Percentiles rank a stretch among this genome's conserved stretches.
Evolutionary conservation across 2,329 filamentous ascomycete species (phyloP).

Genomic region (Colletotrichum tanaceti): DNA sequence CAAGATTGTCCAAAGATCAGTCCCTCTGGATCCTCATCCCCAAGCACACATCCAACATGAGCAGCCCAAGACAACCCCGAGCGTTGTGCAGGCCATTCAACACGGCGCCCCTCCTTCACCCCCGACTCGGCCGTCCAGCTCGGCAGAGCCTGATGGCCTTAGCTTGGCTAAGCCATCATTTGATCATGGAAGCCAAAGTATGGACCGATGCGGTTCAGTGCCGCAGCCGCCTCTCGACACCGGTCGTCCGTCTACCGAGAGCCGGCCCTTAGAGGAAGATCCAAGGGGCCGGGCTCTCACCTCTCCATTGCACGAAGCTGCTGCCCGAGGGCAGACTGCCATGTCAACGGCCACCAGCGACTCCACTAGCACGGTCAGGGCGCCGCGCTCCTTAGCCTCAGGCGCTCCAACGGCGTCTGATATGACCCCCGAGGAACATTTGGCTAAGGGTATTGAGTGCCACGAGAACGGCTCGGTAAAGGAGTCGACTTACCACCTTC

Average conservation of each 20-base stretch:
- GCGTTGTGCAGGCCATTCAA: conserved; percentile 57
- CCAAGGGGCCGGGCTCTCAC: conserved; percentile 59
- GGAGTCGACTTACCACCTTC: conserved; percentile 95
- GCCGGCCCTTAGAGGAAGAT: conserved; percentile 61
- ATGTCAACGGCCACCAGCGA: conserved; percentile 64
- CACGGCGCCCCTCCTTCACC: conserved; percentile 69
- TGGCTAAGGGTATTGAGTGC: conserved; percentile 88
- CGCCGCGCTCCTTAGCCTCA: conserved; percentile 56
- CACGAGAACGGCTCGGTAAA: conserved; percentile 89
- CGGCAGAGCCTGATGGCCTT: conserved; percentile 58
- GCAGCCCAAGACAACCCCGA: conserved; percentile 58
- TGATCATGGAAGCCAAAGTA: conserved; percentile 63
- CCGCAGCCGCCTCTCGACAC: conserved; percentile 58
- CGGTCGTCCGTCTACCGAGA: conserved; percentile 59
- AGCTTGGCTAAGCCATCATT: conserved; percentile 58
- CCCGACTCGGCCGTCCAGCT: conserved; percentile 70
- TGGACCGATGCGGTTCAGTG: conserved; percentile 54
- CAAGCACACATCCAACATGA: conserved; percentile 73
- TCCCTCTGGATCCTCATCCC: conserved; percentile 65
- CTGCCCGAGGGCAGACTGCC: conserved; percentile 56
- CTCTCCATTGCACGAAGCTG: conserved; percentile 53
- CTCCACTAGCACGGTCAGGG: conserved; percentile 65
- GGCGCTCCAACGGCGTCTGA: conserved; percentile 71
- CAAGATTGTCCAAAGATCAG: conserved; percentile 78
- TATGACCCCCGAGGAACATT: conserved; percentile 86